Base-by-base conservation (phyloP, 805 yeast species). In the Priceomyces medius region DNA sequence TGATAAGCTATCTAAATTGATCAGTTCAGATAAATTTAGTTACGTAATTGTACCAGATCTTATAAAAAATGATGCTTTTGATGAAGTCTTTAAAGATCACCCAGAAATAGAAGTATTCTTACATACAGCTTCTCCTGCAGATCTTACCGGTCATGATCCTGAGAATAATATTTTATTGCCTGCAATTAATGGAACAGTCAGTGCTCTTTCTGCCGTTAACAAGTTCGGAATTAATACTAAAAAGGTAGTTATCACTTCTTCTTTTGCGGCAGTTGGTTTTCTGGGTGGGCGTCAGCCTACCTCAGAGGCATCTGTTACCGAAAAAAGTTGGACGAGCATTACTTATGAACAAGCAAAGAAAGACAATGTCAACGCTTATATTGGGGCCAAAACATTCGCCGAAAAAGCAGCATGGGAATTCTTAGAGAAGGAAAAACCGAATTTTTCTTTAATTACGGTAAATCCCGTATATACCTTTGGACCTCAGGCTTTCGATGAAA, bases 391-490 rank as follows among this genome's bases (percentile, higher is more conserved):
- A 59, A 71, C 58, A 8, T 61, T 64, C 50, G 86, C 85, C 14
- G 87, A 82, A 54, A 59, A 63, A 37, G 72, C 77, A 1, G 85
- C 83, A 3, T 80, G 88, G 83, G 71, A 76, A 3, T 71, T 65
- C n/a, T 63, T 76, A 37, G 50, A 69, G 14, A 46, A 56, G 19
- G 59, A 62, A 81, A 80, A 61, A 71, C 59, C 10, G 3, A 53
- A 53, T 21, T 74, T 73, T 53, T 55, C 54, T n/a, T 41, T 76
- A 24, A 48, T 71, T 33, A 55, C 68, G 4, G 71, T 76, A 20
- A 61, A 64, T 45, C 80, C 81, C 19, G 64, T 61, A 5, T 64
- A 45, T 35, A 76, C 75, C 1, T 66, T 76, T 43, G 83, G 83
- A 14, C 81, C 81, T 1, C 81, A 76, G 55, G 55, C 64, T 3